Percentiles rank a stretch among this genome's conserved stretches.
These are phyloP conservation scores for Pichia sp. DNA, from an alignment of 1,139 yeast genomes.

Conservation along the genomic window DNA sequence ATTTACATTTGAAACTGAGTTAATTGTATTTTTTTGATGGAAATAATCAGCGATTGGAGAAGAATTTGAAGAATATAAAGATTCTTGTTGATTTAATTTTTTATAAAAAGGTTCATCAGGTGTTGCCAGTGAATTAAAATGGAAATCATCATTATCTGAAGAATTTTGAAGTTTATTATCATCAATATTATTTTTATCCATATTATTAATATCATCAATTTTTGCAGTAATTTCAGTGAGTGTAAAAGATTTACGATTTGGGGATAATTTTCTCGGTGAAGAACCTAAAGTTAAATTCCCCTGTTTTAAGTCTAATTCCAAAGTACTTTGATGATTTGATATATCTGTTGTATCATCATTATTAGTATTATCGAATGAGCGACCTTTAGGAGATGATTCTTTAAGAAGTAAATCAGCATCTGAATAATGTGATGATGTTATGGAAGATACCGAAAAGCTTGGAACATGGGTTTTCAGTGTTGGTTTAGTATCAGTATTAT, in stretches of 20 bases:
- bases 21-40: not conserved
- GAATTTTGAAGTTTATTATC: not conserved
- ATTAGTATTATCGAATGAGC: no score
- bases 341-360: not conserved
- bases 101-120: conserved; percentile 18
- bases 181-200: not conserved
- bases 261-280: conserved; percentile 26
- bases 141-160: conserved; percentile 5
- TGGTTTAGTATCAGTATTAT: not conserved
- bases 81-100: conserved; percentile 10
- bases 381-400: no score
- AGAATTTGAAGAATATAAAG: conserved; percentile 3
- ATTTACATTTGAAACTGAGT: not conserved
- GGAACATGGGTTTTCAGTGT: conserved; percentile 1
- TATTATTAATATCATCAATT: not conserved
- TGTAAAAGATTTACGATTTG: conserved; percentile 16
- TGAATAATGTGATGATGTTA: conserved; percentile 14
- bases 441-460: conserved; percentile 9
- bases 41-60: conserved; percentile 6
- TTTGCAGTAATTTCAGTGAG: not conserved
- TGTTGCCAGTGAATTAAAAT: conserved; percentile 4
- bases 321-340: conserved; percentile 1
- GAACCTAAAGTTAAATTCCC: conserved; percentile 23
- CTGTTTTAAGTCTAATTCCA: conserved; percentile 12
- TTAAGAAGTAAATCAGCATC: not conserved